Base-by-base conservation (phyloP, 2,329 filamentous ascomycete genomes). In the Xylaria sp. region DNA sequence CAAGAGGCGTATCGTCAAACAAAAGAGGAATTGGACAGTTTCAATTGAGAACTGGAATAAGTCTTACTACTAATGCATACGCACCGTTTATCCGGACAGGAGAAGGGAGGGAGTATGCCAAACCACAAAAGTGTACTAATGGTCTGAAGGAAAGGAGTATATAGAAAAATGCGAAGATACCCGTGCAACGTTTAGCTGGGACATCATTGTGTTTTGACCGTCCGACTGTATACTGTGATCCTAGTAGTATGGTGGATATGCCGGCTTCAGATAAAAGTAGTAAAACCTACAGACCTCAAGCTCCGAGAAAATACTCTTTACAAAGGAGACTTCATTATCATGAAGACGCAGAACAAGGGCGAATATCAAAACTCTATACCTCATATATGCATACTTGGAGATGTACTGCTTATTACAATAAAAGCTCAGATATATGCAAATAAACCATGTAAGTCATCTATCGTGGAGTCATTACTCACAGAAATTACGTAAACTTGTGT, bases 1-100 rank as follows among this genome's bases (percentile, higher is more conserved):
- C 94, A 99, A 76, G 92, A 97, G 65, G 73, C 88, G 68, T 99
- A 94, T 72, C 83, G 90, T 67, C 78, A 77, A 64, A 83, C 86
- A 60, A 91, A 83, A 75, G 90, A 92, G 52, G 94, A 97, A 78
- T 74, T 97, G 66, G 84, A 87, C 52, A 78, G 75, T 57, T 76
- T 96, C 66, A 13, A 68, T 71, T 46, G 71, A 72, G 52, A 71
- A 71, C 46, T 67, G 68, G 13, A 69, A 71, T 42, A 77, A 78
- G 42, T 73, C 8, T 42, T 13, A 63, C 56, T 59, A 65, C 34
- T 65, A 55, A 59, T 48, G 30, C 30, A 51, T 54, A 48, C 16
- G 6, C 46, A 57, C 55, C 13, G 13, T 48, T 47, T 23, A 52
- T 52, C 37, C 11, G 44, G 49, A 54, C 42, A 55, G 23, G 34